Conservation (phyloP, 2,329 filamentous ascomycete species). For the Aspergillus nomiae region DNA sequence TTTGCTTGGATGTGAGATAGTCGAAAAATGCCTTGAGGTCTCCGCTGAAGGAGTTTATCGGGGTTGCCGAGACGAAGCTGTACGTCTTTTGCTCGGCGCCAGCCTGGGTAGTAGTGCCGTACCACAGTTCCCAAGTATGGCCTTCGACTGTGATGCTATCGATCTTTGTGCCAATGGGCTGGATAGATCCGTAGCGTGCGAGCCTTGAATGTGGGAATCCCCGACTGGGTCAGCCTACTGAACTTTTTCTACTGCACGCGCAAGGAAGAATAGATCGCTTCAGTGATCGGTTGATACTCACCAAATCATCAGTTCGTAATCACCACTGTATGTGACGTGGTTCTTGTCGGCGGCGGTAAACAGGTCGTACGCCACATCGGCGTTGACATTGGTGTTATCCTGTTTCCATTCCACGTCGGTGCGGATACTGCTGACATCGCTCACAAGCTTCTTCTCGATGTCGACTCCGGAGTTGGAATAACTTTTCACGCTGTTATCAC, state of each 20-base stretch:
- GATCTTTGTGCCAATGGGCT: slow-evolving; percentile 56
- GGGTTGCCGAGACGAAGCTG: slow-evolving; percentile 51
- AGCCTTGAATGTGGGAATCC: slow-evolving; percentile 30
- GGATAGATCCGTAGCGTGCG: slow-evolving; percentile 52
- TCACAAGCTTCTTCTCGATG: slow-evolving; percentile 11
- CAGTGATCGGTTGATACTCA: slow-evolving; percentile 6
- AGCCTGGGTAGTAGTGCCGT: slow-evolving; percentile 54
- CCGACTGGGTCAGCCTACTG: neutral
- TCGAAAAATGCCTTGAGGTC: slow-evolving; percentile 59
- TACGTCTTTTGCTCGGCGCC: slow-evolving; percentile 49
- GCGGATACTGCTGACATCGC: slow-evolving; percentile 39
- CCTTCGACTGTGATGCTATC: slow-evolving; percentile 55
- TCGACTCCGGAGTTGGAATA: slow-evolving; percentile 16
- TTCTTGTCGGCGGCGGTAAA: slow-evolving; percentile 50
- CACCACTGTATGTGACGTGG: slow-evolving; percentile 44
- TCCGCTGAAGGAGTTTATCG: slow-evolving; percentile 54
- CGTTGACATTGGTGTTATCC: slow-evolving; percentile 49
- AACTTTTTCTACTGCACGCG: neutral
- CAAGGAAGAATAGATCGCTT: neutral
- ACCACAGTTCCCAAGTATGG: slow-evolving; percentile 57
- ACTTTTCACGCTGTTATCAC: slow-evolving; percentile 42
- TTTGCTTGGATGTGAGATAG: slow-evolving; percentile 54
- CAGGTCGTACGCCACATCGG: slow-evolving; percentile 62
- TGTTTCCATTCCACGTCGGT: slow-evolving; percentile 52
- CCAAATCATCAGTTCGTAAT: slow-evolving; percentile 68